Evolutionary conservation across 1,284 basidiomycete species (phyloP), one percentile per base, ranked within the genome.

Genomic region (Microbotryum intermedium): DNA sequence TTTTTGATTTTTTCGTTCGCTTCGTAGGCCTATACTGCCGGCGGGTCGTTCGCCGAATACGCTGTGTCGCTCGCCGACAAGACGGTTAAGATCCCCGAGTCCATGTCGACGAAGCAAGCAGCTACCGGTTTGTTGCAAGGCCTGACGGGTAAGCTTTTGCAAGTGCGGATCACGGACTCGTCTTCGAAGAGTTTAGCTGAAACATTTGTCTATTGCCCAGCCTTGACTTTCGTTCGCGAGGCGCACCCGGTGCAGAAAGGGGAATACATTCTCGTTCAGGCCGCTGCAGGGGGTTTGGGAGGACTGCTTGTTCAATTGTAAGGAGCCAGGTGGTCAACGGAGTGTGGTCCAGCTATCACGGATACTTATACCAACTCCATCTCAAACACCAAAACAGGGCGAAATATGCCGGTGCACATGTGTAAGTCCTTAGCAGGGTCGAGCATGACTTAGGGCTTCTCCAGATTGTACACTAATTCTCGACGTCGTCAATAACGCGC

Each of bases 201-300:
- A 26, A 45, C 44, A 26, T 21, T 48, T 2, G 10, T 1, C 21
- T 10, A 18, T 30, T 50, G 11, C 29, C 13, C 28, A 69, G 86
- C 88, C 0, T 73, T 87, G 30, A 84, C 84, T 0, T 85, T 93
- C 70, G 80, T 88, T 65, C 84, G 84, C 53, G 91, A 97, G 73
- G 83, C 89, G 3, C 89, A 97, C 73, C 76, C 83, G 39, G 86
- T 94, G 57, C 81, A 92, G 75, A 72, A 75, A 62, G 79, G 77
- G 7, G 78, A 82, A 66, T 78, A 72, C 68, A 72, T 77, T 8
- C 69, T 78, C 49, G 81, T 97, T 18, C 88, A 94, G 72, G 93
- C 94, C 16, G 83, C 94, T 20, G 92, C 94, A 0, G 94, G 94
- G 28, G 82, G 82, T 18, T 76, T 82, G 1, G 83, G 82, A 1